Evolutionary conservation across 2,329 filamentous ascomycete species (phyloP).

Genomic region (Colletotrichum lindemuthianum): DNA sequence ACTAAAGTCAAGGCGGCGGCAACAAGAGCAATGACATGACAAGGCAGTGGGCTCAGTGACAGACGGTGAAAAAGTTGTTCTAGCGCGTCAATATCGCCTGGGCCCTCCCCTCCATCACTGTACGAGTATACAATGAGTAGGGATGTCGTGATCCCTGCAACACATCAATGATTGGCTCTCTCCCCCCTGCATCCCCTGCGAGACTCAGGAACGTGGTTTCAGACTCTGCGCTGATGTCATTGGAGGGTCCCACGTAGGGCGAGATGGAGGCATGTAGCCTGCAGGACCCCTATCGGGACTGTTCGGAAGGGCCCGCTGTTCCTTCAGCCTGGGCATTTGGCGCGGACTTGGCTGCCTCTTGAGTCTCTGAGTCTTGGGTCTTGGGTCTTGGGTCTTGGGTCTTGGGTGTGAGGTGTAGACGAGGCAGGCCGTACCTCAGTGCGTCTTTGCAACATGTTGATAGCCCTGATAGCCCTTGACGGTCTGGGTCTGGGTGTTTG

Average conservation of each 20-base stretch:
- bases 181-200: slow-evolving; percentile 3
- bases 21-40: background rate
- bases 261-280: slow-evolving; percentile 33
- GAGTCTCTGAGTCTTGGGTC: background rate
- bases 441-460: slow-evolving; percentile 20
- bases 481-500: background rate
- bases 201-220: slow-evolving; percentile 35
- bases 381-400: background rate
- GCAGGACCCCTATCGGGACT: slow-evolving; percentile 36
- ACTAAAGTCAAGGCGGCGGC: no score
- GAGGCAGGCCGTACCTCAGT: background rate
- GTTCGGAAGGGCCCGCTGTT: slow-evolving; percentile 34
- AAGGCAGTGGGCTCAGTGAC: background rate
- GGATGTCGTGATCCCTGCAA: slow-evolving; percentile 13
- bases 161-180: slow-evolving; percentile 18
- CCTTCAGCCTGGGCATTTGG: slow-evolving; percentile 11
- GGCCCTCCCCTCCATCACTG: background rate
- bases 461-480: slow-evolving; percentile 13
- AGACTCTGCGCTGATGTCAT: slow-evolving; percentile 32
- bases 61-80: slow-evolving; percentile 31
- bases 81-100: slow-evolving; percentile 22
- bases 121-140: background rate
- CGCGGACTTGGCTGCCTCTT: slow-evolving; percentile 14
- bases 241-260: slow-evolving; percentile 31
- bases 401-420: no score